Evolutionary conservation across 2,329 filamentous ascomycete species (phyloP), one percentile per base, ranked within the genome.

Genomic region (Lasiodiplodia sp.): DNA sequence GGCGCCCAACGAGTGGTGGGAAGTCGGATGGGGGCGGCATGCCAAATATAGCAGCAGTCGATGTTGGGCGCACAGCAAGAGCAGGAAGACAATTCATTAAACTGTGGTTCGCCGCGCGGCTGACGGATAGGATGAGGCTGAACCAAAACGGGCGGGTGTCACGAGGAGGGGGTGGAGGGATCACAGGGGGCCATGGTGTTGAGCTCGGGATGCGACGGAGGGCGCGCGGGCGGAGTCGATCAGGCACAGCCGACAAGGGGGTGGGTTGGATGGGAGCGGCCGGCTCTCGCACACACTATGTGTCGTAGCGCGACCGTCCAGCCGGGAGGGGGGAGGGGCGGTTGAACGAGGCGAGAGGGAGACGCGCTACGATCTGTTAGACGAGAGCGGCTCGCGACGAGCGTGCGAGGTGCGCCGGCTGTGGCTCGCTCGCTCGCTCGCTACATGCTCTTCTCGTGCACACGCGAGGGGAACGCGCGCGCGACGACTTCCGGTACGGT

Each of bases 221-320:
- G 8, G 28, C 23, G 52, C 52, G 21, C 37, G 58, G 23, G 18
- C 58, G 57, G 57, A 49, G 44, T 21, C 57, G 58, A 63, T 63
- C 60, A 64, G 60, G 60, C 60, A 64, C 47, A 34, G 31, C 31
- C 31, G 31, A 34, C 31, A 52, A 64, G 44, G 44, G 60, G 44
- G 44, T 11, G 28, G 25, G 28, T 21, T 52, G 44, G 44, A 47
- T 21, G 44, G 44, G 44, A 47, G 44, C 31, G 31, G 31, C 31
- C 31, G 31, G 31, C 31, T 34, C 31, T 34, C 31, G 31, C 31
- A 47, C 38, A 58, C 56, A 44, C 56, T 58, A 58, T 6, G 37
- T 10, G 38, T 34, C n/a, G n/a, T 57, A 57, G 55, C 37, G 56
- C 37, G n/a, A 60, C 56, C 56, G 21, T 10, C 25, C 23, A 37